Evolutionary conservation across 2,329 filamentous ascomycete species (phyloP).

Genomic region (Hortaea sp.): DNA sequence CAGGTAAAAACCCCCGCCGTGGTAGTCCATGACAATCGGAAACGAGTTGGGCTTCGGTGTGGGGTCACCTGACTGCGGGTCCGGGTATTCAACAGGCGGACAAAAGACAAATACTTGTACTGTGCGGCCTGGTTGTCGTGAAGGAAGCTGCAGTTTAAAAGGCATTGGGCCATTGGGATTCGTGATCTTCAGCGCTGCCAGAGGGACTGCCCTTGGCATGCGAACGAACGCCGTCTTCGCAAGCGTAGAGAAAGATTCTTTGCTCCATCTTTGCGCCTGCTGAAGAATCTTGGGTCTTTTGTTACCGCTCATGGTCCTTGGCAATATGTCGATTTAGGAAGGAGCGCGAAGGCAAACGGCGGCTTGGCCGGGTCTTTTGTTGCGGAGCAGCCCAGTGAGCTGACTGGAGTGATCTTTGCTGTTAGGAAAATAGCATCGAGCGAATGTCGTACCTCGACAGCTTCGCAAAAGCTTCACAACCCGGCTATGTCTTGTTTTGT

Average conservation of each 20-base stretch:
- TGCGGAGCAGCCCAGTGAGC: too few species aligned
- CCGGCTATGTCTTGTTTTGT: too few species aligned
- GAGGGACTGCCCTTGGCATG: conserved; percentile 5
- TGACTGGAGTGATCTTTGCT: too few species aligned
- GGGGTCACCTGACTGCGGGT: conserved; percentile 8
- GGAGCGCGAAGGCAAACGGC: too few species aligned
- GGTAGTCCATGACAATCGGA: conserved; percentile 33
- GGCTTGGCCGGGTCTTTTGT: too few species aligned
- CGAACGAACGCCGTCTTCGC: conserved; percentile 8
- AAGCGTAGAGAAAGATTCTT: conserved; percentile 8
- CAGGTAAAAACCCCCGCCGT: conserved; percentile 36
- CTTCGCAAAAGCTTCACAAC: too few species aligned
- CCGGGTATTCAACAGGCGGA: conserved; percentile 25
- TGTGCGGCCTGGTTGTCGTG: conserved; percentile 24
- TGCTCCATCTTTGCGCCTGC: conserved; percentile 1
- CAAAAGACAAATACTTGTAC: conserved; percentile 34
- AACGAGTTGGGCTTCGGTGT: conserved; percentile 11
- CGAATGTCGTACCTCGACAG: too few species aligned
- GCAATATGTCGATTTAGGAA: too few species aligned
- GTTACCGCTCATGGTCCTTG: background rate
- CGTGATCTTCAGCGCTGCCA: conserved; percentile 18
- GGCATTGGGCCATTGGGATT: conserved; percentile 33
- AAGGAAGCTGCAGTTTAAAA: conserved; percentile 31
- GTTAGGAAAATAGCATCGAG: too few species aligned
- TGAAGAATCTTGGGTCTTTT: background rate